Percentiles rank a stretch among this genome's conserved stretches.
Conservation (phyloP, 768 basidiomycete genomes). For the Agrocybe chaxingu region DNA sequence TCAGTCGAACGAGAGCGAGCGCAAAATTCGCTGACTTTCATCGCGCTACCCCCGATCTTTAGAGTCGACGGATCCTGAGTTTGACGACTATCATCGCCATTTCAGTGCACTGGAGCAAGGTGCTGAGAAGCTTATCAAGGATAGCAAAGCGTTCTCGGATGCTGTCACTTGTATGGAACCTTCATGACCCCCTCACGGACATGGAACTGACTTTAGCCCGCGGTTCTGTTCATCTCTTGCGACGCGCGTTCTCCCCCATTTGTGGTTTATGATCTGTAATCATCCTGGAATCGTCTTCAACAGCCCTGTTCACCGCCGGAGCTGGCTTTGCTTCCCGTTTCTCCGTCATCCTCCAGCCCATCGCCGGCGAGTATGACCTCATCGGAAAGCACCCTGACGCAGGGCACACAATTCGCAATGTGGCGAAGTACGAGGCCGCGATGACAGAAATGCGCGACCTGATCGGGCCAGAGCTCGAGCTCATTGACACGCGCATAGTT, state of each 20-base stretch:
- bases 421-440: constrained; percentile 63
- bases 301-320: constrained; percentile 67
- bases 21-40: neutral
- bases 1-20: too few relatives aligned
- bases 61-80: constrained; percentile 86
- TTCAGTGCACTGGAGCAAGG: constrained; percentile 76
- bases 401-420: constrained; percentile 74
- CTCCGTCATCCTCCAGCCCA: constrained; percentile 58
- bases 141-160: constrained; percentile 84
- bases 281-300: neutral
- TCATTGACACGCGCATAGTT: constrained; percentile 84
- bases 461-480: constrained; percentile 86
- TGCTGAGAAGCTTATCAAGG: constrained; percentile 89
- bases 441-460: constrained; percentile 83
- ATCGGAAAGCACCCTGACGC: constrained; percentile 76
- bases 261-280: too few relatives aligned
- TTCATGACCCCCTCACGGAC: neutral
- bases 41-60: neutral
- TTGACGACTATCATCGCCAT: constrained; percentile 81
- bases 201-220: constrained; percentile 2
- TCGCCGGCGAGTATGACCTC: constrained; percentile 76
- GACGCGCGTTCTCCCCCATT: too few relatives aligned
- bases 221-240: neutral
- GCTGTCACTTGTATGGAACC: constrained; percentile 63
- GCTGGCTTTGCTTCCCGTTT: constrained; percentile 65